phyloP scores from a whole-genome alignment of 2,329 filamentous ascomycete genomes.

The Periglandula ipomoeae region DNA sequence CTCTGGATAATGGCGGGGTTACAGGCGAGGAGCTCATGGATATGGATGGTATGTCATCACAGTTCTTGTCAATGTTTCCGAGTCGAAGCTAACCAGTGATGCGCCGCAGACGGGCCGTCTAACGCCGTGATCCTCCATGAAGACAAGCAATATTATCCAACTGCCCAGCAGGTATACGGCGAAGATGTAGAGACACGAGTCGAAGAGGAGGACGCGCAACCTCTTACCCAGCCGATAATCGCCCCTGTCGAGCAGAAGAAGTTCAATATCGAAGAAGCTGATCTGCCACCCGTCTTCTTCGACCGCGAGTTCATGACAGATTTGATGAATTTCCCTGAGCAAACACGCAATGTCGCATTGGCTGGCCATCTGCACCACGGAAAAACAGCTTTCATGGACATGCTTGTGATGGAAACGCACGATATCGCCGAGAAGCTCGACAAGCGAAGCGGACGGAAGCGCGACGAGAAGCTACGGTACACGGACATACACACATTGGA shows the following conservation, averaged over 20 bases:
- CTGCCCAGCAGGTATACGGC: conserved; percentile 93
- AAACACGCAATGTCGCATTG: conserved; percentile 86
- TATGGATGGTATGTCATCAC: conserved; percentile 56
- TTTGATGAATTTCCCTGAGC: conserved; percentile 90
- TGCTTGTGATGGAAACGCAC: conserved; percentile 93
- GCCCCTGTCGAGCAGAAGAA: conserved; percentile 91
- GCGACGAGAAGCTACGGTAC: conserved; percentile 87
- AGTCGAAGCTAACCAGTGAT: conserved; percentile 1
- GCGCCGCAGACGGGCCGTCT: conserved; percentile 61
- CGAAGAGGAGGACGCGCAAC: conserved; percentile 94
- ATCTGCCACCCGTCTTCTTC: conserved; percentile 81
- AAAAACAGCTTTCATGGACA: conserved; percentile 97
- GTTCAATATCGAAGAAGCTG: conserved; percentile 86
- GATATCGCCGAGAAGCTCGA: conserved; percentile 73
- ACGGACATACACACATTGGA: conserved; percentile 89
- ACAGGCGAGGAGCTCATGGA: conserved; percentile 84
- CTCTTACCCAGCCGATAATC: conserved; percentile 85
- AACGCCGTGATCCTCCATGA: conserved; percentile 98
- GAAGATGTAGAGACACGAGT: conserved; percentile 91
- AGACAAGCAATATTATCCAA: conserved; percentile 99
- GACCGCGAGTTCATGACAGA: conserved; percentile 90
- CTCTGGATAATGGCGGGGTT: conserved; percentile 53
- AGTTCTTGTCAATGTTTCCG: too few relatives aligned
- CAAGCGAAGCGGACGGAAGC: conserved; percentile 68
- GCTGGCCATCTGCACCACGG: conserved; percentile 93